Conservation (phyloP, 1,284 basidiomycete species). For the Apiotrichum domesticum region DNA sequence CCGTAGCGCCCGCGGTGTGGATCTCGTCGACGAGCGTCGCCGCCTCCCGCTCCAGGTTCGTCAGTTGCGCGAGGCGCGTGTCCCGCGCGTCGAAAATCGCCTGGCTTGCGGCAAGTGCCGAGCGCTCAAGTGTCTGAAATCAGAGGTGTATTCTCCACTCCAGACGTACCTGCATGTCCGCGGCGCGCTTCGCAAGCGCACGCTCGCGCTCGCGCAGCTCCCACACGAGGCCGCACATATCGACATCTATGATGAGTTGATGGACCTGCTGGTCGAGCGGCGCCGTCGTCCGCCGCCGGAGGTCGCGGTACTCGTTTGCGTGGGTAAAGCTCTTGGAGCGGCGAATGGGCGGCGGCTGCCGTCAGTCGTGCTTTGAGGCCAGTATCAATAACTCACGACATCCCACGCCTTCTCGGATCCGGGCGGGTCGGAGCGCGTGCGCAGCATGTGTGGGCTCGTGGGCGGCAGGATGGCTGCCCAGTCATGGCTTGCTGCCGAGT, state of each 20-base stretch:
- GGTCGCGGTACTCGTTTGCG: constrained; percentile 8
- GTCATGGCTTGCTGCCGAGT: neutral
- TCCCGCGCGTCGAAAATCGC: constrained; percentile 22
- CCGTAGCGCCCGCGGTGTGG: constrained; percentile 11
- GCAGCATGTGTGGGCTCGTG: neutral
- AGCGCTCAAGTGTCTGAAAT: constrained; percentile 9
- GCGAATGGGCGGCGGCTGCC: neutral
- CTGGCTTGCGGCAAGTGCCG: constrained; percentile 18
- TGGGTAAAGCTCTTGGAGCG: constrained; percentile 21
- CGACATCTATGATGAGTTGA: constrained; percentile 26
- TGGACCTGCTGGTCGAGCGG: constrained; percentile 18
- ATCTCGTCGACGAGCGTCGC: constrained; percentile 16
- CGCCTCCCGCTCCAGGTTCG: neutral
- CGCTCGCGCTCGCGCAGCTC: constrained; percentile 29
- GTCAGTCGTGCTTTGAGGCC: neutral
- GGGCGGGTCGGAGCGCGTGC: neutral
- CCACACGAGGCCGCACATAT: constrained; percentile 32
- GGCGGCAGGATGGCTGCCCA: too few relatives aligned
- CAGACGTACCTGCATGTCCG: constrained; percentile 31
- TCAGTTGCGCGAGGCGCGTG: constrained; percentile 7
- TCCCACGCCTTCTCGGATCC: neutral
- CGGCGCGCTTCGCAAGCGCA: constrained; percentile 24
- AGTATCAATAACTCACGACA: neutral
- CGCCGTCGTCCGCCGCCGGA: constrained; percentile 4
- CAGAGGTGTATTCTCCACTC: neutral